Conservation (phyloP, 2,329 filamentous ascomycete species). For the Aspergillus bombycis region DNA sequence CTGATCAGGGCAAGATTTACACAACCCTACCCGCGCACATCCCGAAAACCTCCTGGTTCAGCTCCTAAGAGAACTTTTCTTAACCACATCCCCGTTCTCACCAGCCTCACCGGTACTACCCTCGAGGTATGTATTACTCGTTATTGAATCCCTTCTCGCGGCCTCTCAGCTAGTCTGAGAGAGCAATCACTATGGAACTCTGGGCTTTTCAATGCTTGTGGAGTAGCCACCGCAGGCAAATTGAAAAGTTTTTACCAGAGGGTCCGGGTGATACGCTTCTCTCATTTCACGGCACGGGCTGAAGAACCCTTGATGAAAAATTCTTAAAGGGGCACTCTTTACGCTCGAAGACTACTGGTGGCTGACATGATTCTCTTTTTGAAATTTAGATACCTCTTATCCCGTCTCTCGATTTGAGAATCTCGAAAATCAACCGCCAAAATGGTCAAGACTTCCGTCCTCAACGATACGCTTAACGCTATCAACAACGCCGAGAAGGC, state of each 20-base stretch:
- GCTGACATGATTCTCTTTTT: conserved; percentile 53
- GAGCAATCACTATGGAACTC: conserved; percentile 42
- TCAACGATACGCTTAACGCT: conserved; percentile 98
- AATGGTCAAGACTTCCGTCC: conserved; percentile 99
- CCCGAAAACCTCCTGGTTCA: conserved; percentile 29
- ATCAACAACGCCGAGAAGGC: conserved; percentile 99
- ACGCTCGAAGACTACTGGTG: conserved; percentile 66
- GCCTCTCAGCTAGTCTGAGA: conserved; percentile 49
- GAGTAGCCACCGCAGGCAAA: conserved; percentile 2
- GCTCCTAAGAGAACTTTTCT: conserved; percentile 15
- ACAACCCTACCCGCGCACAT: conserved; percentile 38
- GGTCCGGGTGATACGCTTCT: conserved; percentile 47
- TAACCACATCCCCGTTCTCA: conserved; percentile 28
- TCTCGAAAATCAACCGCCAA: conserved; percentile 66
- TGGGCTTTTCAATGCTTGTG: conserved; percentile 14
- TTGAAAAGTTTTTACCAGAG: conserved; percentile 10
- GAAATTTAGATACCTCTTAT: conserved; percentile 42
- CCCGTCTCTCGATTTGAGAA: conserved; percentile 53
- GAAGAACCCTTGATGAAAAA: conserved; percentile 64
- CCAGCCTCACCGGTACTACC: conserved; percentile 31
- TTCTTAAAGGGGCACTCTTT: conserved; percentile 64
- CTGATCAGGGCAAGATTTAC: conserved; percentile 29
- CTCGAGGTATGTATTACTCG: conserved; percentile 47
- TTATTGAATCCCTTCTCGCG: conserved; percentile 28
- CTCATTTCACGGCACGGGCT: conserved; percentile 58